Evolutionary conservation across 2,329 filamentous ascomycete genomes (phyloP).

Genomic region (Metarhizium robertsii): DNA sequence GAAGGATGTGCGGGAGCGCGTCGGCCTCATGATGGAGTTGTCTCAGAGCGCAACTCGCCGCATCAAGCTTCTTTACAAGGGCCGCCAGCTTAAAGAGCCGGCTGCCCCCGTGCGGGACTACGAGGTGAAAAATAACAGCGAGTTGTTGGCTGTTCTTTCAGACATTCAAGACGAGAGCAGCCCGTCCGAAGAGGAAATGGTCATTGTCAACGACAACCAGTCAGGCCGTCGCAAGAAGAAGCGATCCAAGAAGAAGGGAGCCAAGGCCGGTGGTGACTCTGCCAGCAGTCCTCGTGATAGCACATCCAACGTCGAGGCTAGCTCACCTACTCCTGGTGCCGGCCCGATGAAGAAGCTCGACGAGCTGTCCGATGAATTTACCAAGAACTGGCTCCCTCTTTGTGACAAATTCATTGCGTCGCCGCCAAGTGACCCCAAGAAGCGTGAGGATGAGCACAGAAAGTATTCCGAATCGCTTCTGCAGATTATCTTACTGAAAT

Average conservation of each 20-base stretch:
- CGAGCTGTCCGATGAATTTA: constrained; percentile 56
- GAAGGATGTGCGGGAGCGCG: constrained; percentile 56
- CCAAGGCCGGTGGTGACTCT: constrained; percentile 26
- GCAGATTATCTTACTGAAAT: constrained; percentile 65
- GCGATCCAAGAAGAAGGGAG: constrained; percentile 34
- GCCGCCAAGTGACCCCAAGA: constrained; percentile 58
- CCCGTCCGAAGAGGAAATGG: constrained; percentile 34
- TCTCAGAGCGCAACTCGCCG: constrained; percentile 39
- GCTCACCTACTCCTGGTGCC: constrained; percentile 21
- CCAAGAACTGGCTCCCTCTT: constrained; percentile 53
- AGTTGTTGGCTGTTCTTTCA: constrained; percentile 42
- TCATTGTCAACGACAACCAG: constrained; percentile 29
- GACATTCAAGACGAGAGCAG: constrained; percentile 28
- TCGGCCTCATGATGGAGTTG: constrained; percentile 56
- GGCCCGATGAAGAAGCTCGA: constrained; percentile 48
- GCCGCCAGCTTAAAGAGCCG: constrained; percentile 58
- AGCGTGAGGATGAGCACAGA: constrained; percentile 64
- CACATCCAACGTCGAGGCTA: constrained; percentile 25
- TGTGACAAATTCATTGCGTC: constrained; percentile 51
- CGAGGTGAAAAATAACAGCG: constrained; percentile 50
- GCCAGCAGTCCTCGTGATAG: constrained; percentile 37
- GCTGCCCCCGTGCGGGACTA: constrained; percentile 48
- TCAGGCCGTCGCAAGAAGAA: constrained; percentile 28
- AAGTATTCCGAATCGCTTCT: constrained; percentile 67
- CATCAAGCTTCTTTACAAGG: constrained; percentile 66